Percentiles rank a stretch among this genome's conserved stretches.
phyloP scores from a whole-genome alignment of 257 asterid species.

The Nicotiana tabacum region DNA sequence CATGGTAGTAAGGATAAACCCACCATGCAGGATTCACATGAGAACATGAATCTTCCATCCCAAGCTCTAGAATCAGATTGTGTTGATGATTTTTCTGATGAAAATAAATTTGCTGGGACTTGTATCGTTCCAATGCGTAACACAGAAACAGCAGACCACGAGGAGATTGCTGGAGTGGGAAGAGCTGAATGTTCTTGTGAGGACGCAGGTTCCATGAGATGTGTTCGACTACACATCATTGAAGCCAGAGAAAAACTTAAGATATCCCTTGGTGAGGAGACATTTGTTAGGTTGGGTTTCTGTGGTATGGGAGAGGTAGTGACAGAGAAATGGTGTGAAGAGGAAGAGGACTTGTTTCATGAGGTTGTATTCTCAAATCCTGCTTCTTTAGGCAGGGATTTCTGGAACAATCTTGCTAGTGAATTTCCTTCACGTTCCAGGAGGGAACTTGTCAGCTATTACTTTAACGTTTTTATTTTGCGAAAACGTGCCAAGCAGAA shows the following conservation, averaged over 20 bases:
- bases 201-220: slow-evolving; percentile 25
- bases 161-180: slow-evolving; percentile 15
- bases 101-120: slow-evolving; percentile 18
- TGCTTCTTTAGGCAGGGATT: slow-evolving; percentile 19
- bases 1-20: not conserved
- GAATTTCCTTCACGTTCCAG: slow-evolving; percentile 28
- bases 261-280: slow-evolving; percentile 22
- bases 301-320: slow-evolving; percentile 30
- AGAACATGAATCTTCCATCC: not conserved
- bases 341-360: slow-evolving; percentile 24
- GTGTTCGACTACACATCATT: slow-evolving; percentile 21
- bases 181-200: slow-evolving; percentile 26
- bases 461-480: slow-evolving; percentile 33
- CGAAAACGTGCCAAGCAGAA: slow-evolving; percentile 34
- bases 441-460: slow-evolving; percentile 32
- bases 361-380: slow-evolving; percentile 26
- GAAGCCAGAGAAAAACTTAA: slow-evolving; percentile 27
- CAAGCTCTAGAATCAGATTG: slow-evolving; percentile 8
- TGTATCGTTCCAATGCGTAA: slow-evolving; percentile 22
- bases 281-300: slow-evolving; percentile 25
- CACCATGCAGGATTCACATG: not conserved
- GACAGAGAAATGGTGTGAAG: slow-evolving; percentile 27
- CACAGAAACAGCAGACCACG: not conserved
- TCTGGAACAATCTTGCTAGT: slow-evolving; percentile 23
- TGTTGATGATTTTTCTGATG: slow-evolving; percentile 1